Conservation (phyloP, 345 rosid species). For the Hibiscus syriacus region DNA sequence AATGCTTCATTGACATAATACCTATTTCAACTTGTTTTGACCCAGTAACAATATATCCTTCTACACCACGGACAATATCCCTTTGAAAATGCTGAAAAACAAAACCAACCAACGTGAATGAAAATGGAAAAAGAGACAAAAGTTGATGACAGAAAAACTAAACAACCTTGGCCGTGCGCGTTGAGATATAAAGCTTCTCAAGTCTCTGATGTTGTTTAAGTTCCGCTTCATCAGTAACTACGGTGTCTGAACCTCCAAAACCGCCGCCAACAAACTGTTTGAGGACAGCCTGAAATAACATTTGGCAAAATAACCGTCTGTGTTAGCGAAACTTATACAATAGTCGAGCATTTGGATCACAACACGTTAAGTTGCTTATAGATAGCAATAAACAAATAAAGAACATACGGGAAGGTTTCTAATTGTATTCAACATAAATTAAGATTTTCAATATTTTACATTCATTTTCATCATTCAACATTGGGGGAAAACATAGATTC, state of each 20-base stretch:
- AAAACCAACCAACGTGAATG: background rate
- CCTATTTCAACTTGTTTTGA: conserved; percentile 94
- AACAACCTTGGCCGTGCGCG: conserved; percentile 82
- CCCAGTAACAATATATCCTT: conserved; percentile 79
- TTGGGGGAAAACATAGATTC: background rate
- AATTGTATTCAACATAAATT: conserved; percentile 1
- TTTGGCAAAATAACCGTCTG: conserved; percentile 15
- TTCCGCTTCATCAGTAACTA: conserved; percentile 69
- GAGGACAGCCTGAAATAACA: conserved; percentile 64
- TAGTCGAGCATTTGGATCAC: conserved; percentile 8
- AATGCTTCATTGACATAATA: conserved; percentile 17
- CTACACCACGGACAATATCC: conserved; percentile 88
- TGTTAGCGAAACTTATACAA: background rate
- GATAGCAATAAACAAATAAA: conserved; percentile 3
- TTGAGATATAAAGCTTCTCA: conserved; percentile 87
- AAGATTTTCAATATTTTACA: background rate
- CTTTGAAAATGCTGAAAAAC: conserved; percentile 78
- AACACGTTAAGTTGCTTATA: background rate
- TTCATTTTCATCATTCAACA: background rate
- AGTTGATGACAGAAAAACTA: conserved; percentile 1
- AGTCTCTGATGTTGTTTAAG: conserved; percentile 74
- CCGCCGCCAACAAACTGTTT: conserved; percentile 91
- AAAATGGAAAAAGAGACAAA: background rate
- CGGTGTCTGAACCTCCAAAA: conserved; percentile 67
- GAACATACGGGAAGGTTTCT: conserved; percentile 2